Evolutionary conservation across 1,139 yeast species (phyloP), one percentile per base, ranked within the genome.

Genomic region (Saccharomycopsis crataegensis): DNA sequence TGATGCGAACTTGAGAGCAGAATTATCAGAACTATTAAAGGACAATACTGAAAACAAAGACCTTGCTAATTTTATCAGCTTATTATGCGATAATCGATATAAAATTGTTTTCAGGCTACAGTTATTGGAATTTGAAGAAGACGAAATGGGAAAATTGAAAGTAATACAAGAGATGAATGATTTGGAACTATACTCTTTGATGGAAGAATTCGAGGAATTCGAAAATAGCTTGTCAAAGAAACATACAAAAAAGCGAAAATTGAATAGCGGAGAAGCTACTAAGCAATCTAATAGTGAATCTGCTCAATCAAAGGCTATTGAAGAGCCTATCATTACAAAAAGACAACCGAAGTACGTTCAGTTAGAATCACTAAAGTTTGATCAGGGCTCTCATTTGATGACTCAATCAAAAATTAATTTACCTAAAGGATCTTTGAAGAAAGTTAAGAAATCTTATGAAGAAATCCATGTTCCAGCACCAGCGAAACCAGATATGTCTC

Each of bases 391-490:
- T 0, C 87, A 80, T 61, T 69, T 84, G 8, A 77, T 86, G 79
- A 77, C 91, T 1, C 75, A 77, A 2, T 70, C 83, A 1, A 85
- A 83, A 59, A 80, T 93, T 16, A 76, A 76, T 53, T 75, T 93
- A 14, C 98, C 99, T 0, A 78, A 78, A 57, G 96, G 96, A 1
- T 85, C 98, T 0, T 86, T 79, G 64, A 91, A 86, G 65, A 82
- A 86, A 58, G 78, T 80, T 12, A 83, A 83, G 59, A 81, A 80
- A 58, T 70, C 79, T 5, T 93, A 93, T 67, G 98, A 93, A 66
- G 93, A 88, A 61, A 86, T 90, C 49, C 89, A 84, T 58, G 80
- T 94, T 2, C 99, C 99, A 0, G 83, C 94, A 0, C 93, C 95
- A 0, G 62, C 66, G 36, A 70, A 70, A 41, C 76, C 79, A 1